Conservation (phyloP, 2,329 filamentous ascomycete genomes). For the Hymenotorrendiella dingleyae region DNA sequence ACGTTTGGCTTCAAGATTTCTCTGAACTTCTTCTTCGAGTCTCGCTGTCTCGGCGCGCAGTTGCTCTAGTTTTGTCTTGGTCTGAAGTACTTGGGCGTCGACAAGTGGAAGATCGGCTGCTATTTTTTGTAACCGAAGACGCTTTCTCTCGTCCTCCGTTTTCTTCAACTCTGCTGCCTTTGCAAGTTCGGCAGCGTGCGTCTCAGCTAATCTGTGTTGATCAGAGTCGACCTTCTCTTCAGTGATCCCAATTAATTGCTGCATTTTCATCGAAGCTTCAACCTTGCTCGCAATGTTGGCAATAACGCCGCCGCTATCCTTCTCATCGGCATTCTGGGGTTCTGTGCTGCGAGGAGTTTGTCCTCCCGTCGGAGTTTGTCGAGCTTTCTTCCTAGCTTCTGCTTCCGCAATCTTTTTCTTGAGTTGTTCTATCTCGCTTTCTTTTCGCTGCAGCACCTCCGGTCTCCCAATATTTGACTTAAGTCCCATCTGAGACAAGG, state of each 20-base stretch:
- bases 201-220: slow-evolving; percentile 24
- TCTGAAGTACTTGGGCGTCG: slow-evolving; percentile 30
- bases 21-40: slow-evolving; percentile 27
- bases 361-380: slow-evolving; percentile 23
- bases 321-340: slow-evolving; percentile 5
- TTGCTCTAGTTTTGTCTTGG: slow-evolving; percentile 24
- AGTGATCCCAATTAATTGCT: slow-evolving; percentile 19
- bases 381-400: slow-evolving; percentile 27
- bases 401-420: slow-evolving; percentile 36
- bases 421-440: slow-evolving; percentile 55
- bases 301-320: background rate
- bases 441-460: slow-evolving; percentile 44
- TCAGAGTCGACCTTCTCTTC: slow-evolving; percentile 16
- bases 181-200: slow-evolving; percentile 20
- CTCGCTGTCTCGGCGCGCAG: slow-evolving; percentile 28
- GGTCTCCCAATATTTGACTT: slow-evolving; percentile 16
- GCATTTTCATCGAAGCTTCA: slow-evolving; percentile 23
- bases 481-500: slow-evolving; percentile 10
- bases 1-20: slow-evolving; percentile 29
- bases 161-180: slow-evolving; percentile 22
- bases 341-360: slow-evolving; percentile 23
- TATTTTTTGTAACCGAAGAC: slow-evolving; percentile 28
- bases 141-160: slow-evolving; percentile 25
- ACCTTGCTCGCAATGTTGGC: slow-evolving; percentile 17
- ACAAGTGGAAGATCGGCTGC: slow-evolving; percentile 27